Percentiles rank a stretch among this genome's conserved stretches.
These are phyloP conservation scores for Exserohilum rostratum DNA, from an alignment of 2,329 filamentous ascomycete species.

Conservation along the genomic window DNA sequence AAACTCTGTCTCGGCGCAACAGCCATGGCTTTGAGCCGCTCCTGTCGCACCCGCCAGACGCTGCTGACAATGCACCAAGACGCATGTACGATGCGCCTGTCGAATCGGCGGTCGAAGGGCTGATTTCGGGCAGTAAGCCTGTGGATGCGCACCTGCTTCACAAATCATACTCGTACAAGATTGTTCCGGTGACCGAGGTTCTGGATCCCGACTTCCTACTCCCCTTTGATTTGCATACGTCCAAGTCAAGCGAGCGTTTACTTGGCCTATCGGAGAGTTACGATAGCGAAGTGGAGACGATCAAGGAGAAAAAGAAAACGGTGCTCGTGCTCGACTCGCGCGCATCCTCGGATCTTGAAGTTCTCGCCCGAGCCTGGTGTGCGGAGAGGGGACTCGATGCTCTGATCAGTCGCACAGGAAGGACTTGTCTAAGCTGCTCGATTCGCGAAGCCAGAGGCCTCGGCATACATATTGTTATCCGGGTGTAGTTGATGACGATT, in stretches of 20 bases:
- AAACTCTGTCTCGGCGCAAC: slow-evolving; percentile 36
- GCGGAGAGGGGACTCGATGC: slow-evolving; percentile 77
- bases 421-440: slow-evolving; percentile 75
- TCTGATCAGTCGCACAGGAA: slow-evolving; percentile 68
- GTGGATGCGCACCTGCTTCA: slow-evolving; percentile 51
- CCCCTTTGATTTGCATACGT: slow-evolving; percentile 31
- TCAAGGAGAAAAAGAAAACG: slow-evolving; percentile 30
- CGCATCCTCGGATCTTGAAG: slow-evolving; percentile 69
- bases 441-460: slow-evolving; percentile 76
- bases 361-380: slow-evolving; percentile 74
- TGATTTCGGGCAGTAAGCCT: slow-evolving; percentile 21
- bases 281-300: slow-evolving; percentile 15
- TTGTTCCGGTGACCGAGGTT: slow-evolving; percentile 43
- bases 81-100: slow-evolving; percentile 28
- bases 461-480: slow-evolving; percentile 69
- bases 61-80: slow-evolving; percentile 33
- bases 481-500: slow-evolving; percentile 33
- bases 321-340: slow-evolving; percentile 57
- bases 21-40: slow-evolving; percentile 46
- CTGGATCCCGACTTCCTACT: slow-evolving; percentile 34
- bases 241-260: slow-evolving; percentile 22
- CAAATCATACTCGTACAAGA: slow-evolving; percentile 44
- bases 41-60: slow-evolving; percentile 42
- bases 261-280: slow-evolving; percentile 16
- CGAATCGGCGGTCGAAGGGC: slow-evolving; percentile 16